Evolutionary conservation across 345 rosid species (phyloP).

Genomic region (Brassica juncea): DNA sequence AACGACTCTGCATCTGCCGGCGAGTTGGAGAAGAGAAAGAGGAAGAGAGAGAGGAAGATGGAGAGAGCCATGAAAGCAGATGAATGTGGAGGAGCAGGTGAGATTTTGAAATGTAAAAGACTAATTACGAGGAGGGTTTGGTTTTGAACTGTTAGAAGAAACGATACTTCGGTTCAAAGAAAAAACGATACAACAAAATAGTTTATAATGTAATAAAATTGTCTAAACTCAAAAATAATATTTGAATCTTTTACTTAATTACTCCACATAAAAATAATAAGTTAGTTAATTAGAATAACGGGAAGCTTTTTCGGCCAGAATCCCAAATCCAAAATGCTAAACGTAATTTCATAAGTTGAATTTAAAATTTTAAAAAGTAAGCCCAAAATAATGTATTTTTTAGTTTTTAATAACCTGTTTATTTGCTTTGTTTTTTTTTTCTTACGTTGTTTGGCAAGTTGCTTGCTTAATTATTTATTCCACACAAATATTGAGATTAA

Average conservation of each 20-base stretch:
- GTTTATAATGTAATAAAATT: not conserved
- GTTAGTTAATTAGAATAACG: not conserved
- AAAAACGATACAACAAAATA: not conserved
- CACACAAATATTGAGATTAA: too few relatives aligned
- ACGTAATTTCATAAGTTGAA: not conserved
- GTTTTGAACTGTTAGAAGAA: not conserved
- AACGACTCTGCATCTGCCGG: constrained; percentile 57
- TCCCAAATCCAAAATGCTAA: not conserved
- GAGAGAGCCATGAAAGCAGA: constrained; percentile 20
- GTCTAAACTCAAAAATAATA: not conserved
- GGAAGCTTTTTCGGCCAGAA: not conserved
- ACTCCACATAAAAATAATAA: not conserved
- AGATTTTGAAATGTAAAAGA: constrained; percentile 8
- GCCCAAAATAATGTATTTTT: not conserved
- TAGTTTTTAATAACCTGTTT: not conserved
- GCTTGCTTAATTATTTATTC: not conserved
- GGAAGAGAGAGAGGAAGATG: not conserved
- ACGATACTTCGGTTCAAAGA: not conserved
- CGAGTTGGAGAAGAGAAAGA: not conserved
- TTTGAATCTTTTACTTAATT: not conserved
- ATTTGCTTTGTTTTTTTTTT: not conserved
- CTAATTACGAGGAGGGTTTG: not conserved
- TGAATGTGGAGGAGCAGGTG: constrained; percentile 18
- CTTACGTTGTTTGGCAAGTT: not conserved
- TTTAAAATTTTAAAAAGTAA: not conserved